Evolutionary conservation across 2,329 filamentous ascomycete genomes (phyloP), one percentile per base, ranked within the genome.

Genomic region (Pseudogymnoascus sp.): DNA sequence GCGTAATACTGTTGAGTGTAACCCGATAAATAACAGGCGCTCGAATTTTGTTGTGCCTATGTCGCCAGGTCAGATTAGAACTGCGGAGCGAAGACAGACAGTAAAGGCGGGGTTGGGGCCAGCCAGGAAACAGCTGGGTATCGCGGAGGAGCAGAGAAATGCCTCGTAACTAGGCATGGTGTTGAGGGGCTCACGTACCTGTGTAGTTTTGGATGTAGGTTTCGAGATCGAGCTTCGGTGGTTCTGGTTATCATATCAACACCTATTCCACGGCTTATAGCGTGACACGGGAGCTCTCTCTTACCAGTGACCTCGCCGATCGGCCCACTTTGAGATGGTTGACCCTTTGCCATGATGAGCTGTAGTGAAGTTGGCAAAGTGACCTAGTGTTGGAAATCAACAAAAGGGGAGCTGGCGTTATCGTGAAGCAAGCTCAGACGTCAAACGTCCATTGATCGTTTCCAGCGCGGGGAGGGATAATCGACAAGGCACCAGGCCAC

Each of bases 201-300:
- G 79, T 81, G 75, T 97, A 99, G 71, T 97, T 96, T 66, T 87
- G 82, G 58, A 96, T 88, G 74, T 97, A 97, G 37, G 88, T 84
- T 64, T 97, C 91, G 41, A 99, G 82, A 69, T 97, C 94, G 67
- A 97, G 87, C 71, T 93, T 96, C 8, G 93, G 92, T 6, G 83
- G 75, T 57, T 91, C 90, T 93, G 59, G 28, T 53, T 57, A 59
- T 35, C 36, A 38, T 28, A 53, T 60, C 58, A 60, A 22, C 7
- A 60, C 41, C 22, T 20, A 8, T 18, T 25, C 33, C 14, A 28
- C 47, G 9, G 47, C 25, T 18, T 18, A 33, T 33, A 11, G 12
- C n/a, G 8, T 18, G 28, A 53, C 47, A 53, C 2, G 47, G 47
- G 47, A 53, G 47, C 28, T 53, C 28, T 37, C 36, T 53, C 47